Base-by-base conservation (phyloP, 2,329 filamentous ascomycete genomes). In the Epicoccum sorghinum region DNA sequence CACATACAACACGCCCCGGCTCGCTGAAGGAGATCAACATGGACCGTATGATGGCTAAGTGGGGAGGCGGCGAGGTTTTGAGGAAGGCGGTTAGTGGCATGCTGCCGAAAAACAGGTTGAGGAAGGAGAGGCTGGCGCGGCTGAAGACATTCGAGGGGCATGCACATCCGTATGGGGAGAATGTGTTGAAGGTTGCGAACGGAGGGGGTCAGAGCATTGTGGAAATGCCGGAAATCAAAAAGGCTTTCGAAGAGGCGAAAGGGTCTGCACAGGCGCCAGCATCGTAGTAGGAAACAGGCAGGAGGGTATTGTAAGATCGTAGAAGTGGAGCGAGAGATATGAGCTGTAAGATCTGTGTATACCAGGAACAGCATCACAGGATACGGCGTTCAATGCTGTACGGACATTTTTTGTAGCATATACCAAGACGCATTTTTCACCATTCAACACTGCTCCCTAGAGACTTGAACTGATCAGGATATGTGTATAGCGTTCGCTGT, bases 141-240 rank as follows among this genome's bases (percentile, higher is more conserved):
- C 78, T 99, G 73, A 99, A 98, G 85, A 93, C 90, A 5, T 99
- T 97, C 75, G 96, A 99, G 78, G 92, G 93, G n/a, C 82, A 86
- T 35, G 86, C 86, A 23, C 93, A 99, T 80, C 96, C 95, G 35
- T 98, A 97, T 76, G 90, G 90, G 83, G 77, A 88, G 75, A 99
- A 99, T 71, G 78, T 98, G 58, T 77, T 97, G 45, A 85, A 84
- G 72, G 89, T 93, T 64, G 83, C 82, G 24, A 59, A 65, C 47
- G 71, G 70, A 2, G 70, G 70, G 40, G 69, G 68, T 7, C 59
- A 67, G 63, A 65, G 66, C 35, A 73, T 75, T 55, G 55, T 61
- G 55, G 69, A 72, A 38, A 47, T 72, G 47, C 66, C 72, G 32
- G 71, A 73, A 47, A 72, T 80, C 6, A 74, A 73, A 61, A 71